Evolutionary conservation across 2,329 filamentous ascomycete species (phyloP).

Genomic region (Cladosporium cucumerinum): DNA sequence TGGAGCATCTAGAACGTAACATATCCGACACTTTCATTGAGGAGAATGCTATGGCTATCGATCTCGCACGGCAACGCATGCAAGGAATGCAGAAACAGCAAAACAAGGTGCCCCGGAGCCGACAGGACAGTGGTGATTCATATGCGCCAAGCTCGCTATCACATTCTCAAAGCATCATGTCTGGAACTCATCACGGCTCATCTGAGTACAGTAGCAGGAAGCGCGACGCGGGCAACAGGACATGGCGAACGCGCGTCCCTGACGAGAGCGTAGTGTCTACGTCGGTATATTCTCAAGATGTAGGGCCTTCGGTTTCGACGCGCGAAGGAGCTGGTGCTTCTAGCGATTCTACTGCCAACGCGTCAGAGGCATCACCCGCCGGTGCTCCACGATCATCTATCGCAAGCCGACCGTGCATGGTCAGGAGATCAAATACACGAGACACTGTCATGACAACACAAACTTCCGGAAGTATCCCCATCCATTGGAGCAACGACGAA

Average conservation of each 20-base stretch:
- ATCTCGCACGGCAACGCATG: slow-evolving; percentile 20
- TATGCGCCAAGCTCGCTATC: slow-evolving; percentile 2
- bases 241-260: slow-evolving; percentile 18
- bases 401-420: slow-evolving; percentile 20
- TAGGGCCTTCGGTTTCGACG: background rate
- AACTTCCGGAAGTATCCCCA: slow-evolving; percentile 30
- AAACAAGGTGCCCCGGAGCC: background rate
- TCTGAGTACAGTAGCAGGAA: background rate
- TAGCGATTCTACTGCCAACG: slow-evolving; percentile 7
- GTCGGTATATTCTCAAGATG: slow-evolving; percentile 18
- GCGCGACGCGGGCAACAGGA: slow-evolving; percentile 16
- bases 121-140: background rate
- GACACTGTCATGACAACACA: slow-evolving; percentile 22
- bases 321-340: slow-evolving; percentile 10
- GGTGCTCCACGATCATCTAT: background rate
- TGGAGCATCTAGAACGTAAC: slow-evolving; percentile 12
- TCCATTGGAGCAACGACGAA: slow-evolving; percentile 22
- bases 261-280: slow-evolving; percentile 24
- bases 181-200: background rate
- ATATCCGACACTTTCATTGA: slow-evolving; percentile 18
- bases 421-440: slow-evolving; percentile 12
- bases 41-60: slow-evolving; percentile 20
- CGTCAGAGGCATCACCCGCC: slow-evolving; percentile 10
- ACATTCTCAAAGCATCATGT: slow-evolving; percentile 8
- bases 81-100: slow-evolving; percentile 14